phyloP scores from a whole-genome alignment of 2,329 filamentous ascomycete genomes.

The Phyllachora maydis region DNA sequence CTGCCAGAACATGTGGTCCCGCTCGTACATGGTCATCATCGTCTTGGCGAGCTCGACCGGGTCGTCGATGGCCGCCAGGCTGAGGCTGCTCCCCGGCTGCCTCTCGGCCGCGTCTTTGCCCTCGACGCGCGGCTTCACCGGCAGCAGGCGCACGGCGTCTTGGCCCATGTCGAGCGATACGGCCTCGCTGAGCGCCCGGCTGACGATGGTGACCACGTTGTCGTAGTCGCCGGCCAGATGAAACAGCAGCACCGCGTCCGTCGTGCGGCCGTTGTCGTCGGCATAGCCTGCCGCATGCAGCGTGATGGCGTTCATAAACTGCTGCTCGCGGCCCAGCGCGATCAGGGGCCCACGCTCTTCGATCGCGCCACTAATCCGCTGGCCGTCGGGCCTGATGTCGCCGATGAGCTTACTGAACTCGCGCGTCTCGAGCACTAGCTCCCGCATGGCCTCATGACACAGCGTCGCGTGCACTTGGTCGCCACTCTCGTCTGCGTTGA shows the following conservation, averaged over 20 bases:
- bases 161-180: slow-evolving; percentile 74
- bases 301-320: slow-evolving; percentile 84
- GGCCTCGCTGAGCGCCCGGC: slow-evolving; percentile 74
- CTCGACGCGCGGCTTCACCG: slow-evolving; percentile 49
- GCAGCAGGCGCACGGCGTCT: slow-evolving; percentile 56
- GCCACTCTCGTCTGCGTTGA: slow-evolving; percentile 56
- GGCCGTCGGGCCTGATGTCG: slow-evolving; percentile 73
- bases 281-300: slow-evolving; percentile 80
- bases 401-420: slow-evolving; percentile 90
- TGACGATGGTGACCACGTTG: slow-evolving; percentile 77
- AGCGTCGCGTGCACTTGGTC: slow-evolving; percentile 57
- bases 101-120: slow-evolving; percentile 11
- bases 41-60: slow-evolving; percentile 36
- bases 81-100: slow-evolving; percentile 33
- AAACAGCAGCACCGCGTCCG: slow-evolving; percentile 85
- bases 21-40: slow-evolving; percentile 43
- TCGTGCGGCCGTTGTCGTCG: slow-evolving; percentile 82
- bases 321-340: slow-evolving; percentile 54
- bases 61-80: slow-evolving; percentile 36
- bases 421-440: slow-evolving; percentile 87
- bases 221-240: slow-evolving; percentile 92
- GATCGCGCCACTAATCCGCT: slow-evolving; percentile 67
- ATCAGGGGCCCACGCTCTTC: slow-evolving; percentile 72
- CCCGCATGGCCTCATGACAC: slow-evolving; percentile 81
- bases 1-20: slow-evolving; percentile 37